These are phyloP conservation scores for Pseudopyricularia javanii DNA, from an alignment of 2,329 filamentous ascomycete species.

Conservation along the genomic window DNA sequence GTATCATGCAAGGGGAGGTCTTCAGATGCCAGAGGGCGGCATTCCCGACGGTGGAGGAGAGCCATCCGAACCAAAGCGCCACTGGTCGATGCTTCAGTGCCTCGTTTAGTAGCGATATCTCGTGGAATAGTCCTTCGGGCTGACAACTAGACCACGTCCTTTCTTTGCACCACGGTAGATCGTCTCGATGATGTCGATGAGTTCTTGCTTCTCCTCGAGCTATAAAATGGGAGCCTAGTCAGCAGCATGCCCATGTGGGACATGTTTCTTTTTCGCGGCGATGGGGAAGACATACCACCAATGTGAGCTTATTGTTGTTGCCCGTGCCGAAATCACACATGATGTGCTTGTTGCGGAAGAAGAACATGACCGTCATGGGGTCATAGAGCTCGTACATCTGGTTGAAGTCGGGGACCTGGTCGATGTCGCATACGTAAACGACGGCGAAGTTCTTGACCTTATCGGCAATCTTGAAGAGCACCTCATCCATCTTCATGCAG, in stretches of 20 bases:
- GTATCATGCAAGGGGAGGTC: not conserved
- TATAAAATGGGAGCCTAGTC: conserved; percentile 26
- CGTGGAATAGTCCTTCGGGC: conserved; percentile 71
- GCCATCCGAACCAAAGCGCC: too few species aligned
- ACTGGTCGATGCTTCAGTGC: too few species aligned
- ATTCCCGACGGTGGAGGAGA: too few species aligned
- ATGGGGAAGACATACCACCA: conserved; percentile 3
- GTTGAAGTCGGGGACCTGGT: conserved; percentile 84
- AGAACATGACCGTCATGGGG: conserved; percentile 56
- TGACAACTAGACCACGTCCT: conserved; percentile 89
- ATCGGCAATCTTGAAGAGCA: conserved; percentile 89
- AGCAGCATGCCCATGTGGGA: not conserved
- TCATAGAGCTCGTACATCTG: conserved; percentile 66
- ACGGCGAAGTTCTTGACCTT: conserved; percentile 86
- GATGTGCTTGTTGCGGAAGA: conserved; percentile 98
- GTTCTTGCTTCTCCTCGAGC: conserved; percentile 91
- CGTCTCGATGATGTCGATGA: conserved; percentile 97
- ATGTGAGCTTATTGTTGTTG: conserved; percentile 90
- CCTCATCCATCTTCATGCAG: conserved; percentile 69
- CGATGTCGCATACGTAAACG: conserved; percentile 89
- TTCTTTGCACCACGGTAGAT: conserved; percentile 99
- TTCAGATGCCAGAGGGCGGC: not conserved
- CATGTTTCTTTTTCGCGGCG: too few species aligned
- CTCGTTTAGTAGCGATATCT: conserved; percentile 48
- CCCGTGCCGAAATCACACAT: conserved; percentile 97